These are phyloP conservation scores for Cryptosporidium parvum DNA, from an alignment of 169 alveolate genomes.

Conservation along the genomic window DNA sequence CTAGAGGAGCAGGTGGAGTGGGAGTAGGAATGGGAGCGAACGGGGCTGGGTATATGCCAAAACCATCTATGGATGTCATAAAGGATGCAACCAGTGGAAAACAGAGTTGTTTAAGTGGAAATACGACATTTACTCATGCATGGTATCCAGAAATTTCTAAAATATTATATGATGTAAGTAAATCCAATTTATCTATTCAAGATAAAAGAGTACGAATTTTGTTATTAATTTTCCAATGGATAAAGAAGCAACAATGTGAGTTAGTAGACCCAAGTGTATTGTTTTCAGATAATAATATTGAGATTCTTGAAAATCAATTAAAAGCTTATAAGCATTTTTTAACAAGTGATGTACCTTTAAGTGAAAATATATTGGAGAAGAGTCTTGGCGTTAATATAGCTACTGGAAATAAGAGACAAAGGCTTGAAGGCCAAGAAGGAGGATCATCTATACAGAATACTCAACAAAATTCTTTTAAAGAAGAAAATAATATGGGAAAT, in stretches of 20 bases:
- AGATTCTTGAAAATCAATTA: slow-evolving; percentile 77
- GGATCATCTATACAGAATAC: background rate
- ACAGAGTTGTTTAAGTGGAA: slow-evolving; percentile 25
- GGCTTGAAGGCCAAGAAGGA: background rate
- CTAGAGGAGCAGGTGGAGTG: background rate
- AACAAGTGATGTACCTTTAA: slow-evolving; percentile 32
- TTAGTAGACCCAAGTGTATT: slow-evolving; percentile 76
- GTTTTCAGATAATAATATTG: slow-evolving; percentile 75
- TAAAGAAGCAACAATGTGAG: slow-evolving; percentile 79
- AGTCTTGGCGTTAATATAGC: background rate
- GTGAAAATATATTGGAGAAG: slow-evolving; percentile 17
- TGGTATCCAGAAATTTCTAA: slow-evolving; percentile 73
- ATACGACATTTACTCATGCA: slow-evolving; percentile 53
- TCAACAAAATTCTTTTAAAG: background rate
- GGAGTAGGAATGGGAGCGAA: slow-evolving; percentile 3
- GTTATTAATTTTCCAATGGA: slow-evolving; percentile 81
- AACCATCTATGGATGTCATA: background rate
- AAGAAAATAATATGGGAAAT: background rate
- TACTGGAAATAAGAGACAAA: slow-evolving; percentile 13
- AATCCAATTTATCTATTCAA: slow-evolving; percentile 75
- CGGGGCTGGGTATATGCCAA: slow-evolving; percentile 1
- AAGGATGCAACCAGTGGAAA: slow-evolving; percentile 50
- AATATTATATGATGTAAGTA: slow-evolving; percentile 52
- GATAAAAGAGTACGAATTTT: slow-evolving; percentile 80
- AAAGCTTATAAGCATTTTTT: slow-evolving; percentile 79